Conservation (phyloP, 257 asterid species). For the Solanum sitiens region DNA sequence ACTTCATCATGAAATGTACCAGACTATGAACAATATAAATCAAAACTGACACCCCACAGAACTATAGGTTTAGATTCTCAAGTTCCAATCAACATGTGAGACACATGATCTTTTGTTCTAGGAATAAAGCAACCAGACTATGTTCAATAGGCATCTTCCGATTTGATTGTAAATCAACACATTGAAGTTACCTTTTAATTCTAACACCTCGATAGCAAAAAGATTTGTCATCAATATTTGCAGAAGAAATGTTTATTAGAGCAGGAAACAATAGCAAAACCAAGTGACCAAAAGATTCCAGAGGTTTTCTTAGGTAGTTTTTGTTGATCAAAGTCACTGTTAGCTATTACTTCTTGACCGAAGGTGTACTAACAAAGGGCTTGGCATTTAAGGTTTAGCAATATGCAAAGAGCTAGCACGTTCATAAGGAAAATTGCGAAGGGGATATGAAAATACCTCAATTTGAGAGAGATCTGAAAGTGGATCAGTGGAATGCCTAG, state of each 20-base stretch:
- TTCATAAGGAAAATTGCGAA: neutral
- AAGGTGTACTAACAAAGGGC: neutral
- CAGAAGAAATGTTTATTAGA: neutral
- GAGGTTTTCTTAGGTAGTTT: neutral
- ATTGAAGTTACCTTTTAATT: neutral
- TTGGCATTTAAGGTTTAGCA: neutral
- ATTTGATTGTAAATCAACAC: neutral
- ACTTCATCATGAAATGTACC: neutral
- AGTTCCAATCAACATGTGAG: neutral
- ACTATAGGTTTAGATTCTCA: neutral
- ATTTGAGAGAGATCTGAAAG: conserved; percentile 77
- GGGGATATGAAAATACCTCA: conserved; percentile 36
- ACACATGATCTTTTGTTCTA: neutral
- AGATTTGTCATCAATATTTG: neutral
- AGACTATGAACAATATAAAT: neutral
- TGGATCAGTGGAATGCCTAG: conserved; percentile 37
- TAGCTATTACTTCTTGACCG: neutral
- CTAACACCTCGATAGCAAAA: neutral
- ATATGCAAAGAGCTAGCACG: neutral
- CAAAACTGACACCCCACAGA: neutral
- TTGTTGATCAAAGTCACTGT: neutral
- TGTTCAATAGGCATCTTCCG: neutral
- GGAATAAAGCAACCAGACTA: neutral
- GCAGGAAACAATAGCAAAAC: neutral
- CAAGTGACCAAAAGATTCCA: neutral